A percentile compares a stretch with the other conserved stretches of the same genome.
phyloP scores from a whole-genome alignment of 2,329 filamentous ascomycete species.

The Paraphaeosphaeria minitans region DNA sequence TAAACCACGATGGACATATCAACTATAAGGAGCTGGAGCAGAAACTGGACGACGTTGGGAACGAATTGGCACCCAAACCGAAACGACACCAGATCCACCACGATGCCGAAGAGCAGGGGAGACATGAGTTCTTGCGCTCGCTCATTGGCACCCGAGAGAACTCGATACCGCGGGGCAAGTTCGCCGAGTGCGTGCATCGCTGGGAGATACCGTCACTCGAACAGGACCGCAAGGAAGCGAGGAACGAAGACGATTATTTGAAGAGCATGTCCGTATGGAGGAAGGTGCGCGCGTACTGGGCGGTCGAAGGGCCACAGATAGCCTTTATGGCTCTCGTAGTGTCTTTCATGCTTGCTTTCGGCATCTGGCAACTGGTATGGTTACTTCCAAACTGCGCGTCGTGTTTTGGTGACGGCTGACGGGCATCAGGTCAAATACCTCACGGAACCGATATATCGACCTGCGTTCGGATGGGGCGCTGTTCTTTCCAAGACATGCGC shows the following conservation, averaged over 20 bases:
- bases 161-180: slow-evolving; percentile 54
- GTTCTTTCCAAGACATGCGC: slow-evolving; percentile 61
- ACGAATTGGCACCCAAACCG: slow-evolving; percentile 56
- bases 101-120: slow-evolving; percentile 43
- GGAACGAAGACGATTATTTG: slow-evolving; percentile 55
- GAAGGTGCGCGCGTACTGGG: slow-evolving; percentile 59
- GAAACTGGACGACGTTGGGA: slow-evolving; percentile 60
- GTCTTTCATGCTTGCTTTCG: slow-evolving; percentile 56
- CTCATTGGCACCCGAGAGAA: slow-evolving; percentile 54
- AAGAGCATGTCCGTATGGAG: slow-evolving; percentile 54
- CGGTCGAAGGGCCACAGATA: slow-evolving; percentile 60
- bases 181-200: slow-evolving; percentile 50
- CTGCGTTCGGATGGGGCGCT: slow-evolving; percentile 62
- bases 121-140: slow-evolving; percentile 59
- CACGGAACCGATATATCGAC: slow-evolving; percentile 51
- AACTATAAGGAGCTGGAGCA: slow-evolving; percentile 59
- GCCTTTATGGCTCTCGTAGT: slow-evolving; percentile 57
- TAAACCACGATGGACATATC: slow-evolving; percentile 58
- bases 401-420: background rate
- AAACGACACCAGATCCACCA: slow-evolving; percentile 54
- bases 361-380: slow-evolving; percentile 57
- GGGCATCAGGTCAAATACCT: slow-evolving; percentile 53
- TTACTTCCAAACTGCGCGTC: background rate
- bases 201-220: slow-evolving; percentile 58
- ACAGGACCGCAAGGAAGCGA: slow-evolving; percentile 54